Percentiles rank a stretch among this genome's conserved stretches.
Evolutionary conservation across 768 basidiomycete genomes (phyloP).

Genomic region (Russula vinacea): DNA sequence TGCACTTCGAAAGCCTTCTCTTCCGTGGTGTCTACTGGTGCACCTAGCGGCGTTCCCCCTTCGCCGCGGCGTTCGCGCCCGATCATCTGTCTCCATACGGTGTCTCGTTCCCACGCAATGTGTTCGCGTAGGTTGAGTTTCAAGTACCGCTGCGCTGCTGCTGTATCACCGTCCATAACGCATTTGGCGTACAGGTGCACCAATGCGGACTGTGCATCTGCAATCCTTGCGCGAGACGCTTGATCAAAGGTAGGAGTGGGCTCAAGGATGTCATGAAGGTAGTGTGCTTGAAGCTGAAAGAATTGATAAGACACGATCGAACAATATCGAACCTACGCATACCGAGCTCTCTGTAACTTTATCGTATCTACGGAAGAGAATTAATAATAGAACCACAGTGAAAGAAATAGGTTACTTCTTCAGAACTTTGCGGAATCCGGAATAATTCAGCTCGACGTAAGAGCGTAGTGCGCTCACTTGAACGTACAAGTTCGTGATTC

Average conservation of each 20-base stretch:
- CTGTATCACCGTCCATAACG: conserved; percentile 68
- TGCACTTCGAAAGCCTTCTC: conserved; percentile 49
- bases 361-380: conserved; percentile 65
- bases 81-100: conserved; percentile 97
- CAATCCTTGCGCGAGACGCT: conserved; percentile 58
- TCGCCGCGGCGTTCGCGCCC: conserved; percentile 73
- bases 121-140: conserved; percentile 86
- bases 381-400: conserved; percentile 15
- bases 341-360: conserved; percentile 80
- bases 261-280: conserved; percentile 71
- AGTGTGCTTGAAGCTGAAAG: conserved; percentile 67
- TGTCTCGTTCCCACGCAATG: conserved; percentile 96
- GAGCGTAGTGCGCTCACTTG: conserved; percentile 72
- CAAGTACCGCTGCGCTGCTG: conserved; percentile 74
- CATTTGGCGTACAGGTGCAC: conserved; percentile 80
- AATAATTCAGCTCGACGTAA: conserved; percentile 88
- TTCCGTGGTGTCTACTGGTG: conserved; percentile 37
- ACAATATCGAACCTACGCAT: conserved; percentile 22
- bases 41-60: conserved; percentile 28
- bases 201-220: conserved; percentile 54
- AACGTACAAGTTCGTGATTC: conserved; percentile 80
- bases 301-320: conserved; percentile 6
- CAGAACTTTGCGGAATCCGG: conserved; percentile 91
- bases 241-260: conserved; percentile 63
- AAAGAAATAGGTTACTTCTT: conserved; percentile 68